Conservation (phyloP, 805 yeast species). For the Myxozyma neotropica region DNA sequence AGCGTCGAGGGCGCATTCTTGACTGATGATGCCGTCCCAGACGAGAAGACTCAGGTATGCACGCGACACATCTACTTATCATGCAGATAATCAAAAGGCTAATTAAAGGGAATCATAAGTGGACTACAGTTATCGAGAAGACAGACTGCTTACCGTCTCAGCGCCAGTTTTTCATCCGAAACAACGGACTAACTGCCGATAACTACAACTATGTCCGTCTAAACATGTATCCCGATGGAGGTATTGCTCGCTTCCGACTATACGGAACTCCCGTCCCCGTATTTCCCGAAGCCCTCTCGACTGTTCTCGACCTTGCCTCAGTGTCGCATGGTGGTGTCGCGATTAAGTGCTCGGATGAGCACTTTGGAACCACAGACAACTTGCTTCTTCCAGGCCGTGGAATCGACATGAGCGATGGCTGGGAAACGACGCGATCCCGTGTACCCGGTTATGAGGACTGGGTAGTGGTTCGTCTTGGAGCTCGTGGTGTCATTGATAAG, state of each 20-base stretch:
- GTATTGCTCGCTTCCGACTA: conserved; percentile 90
- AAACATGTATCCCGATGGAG: conserved; percentile 97
- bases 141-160: conserved; percentile 87
- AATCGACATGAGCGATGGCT: conserved; percentile 94
- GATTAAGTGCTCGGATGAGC: conserved; percentile 82
- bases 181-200: conserved; percentile 54
- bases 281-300: conserved; percentile 51
- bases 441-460: conserved; percentile 84
- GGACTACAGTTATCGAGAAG: conserved; percentile 73
- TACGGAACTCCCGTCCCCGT: conserved; percentile 85
- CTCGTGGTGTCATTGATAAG: conserved; percentile 55
- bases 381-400: conserved; percentile 92
- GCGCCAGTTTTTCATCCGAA: conserved; percentile 76
- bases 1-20: conserved; percentile 65
- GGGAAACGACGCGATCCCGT: conserved; percentile 95
- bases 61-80: no score
- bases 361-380: conserved; percentile 90
- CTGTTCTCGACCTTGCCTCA: conserved; percentile 71
- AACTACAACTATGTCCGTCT: conserved; percentile 78
- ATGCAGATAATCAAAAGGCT: neutral
- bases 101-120: conserved; percentile 40
- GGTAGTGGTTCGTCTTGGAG: conserved; percentile 83
- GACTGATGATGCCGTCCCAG: conserved; percentile 41
- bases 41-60: conserved; percentile 37
- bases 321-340: conserved; percentile 90